Evolutionary conservation across 805 yeast species (phyloP), one percentile per base, ranked within the genome.

Genomic region (Cyberlindnera mrakii): DNA sequence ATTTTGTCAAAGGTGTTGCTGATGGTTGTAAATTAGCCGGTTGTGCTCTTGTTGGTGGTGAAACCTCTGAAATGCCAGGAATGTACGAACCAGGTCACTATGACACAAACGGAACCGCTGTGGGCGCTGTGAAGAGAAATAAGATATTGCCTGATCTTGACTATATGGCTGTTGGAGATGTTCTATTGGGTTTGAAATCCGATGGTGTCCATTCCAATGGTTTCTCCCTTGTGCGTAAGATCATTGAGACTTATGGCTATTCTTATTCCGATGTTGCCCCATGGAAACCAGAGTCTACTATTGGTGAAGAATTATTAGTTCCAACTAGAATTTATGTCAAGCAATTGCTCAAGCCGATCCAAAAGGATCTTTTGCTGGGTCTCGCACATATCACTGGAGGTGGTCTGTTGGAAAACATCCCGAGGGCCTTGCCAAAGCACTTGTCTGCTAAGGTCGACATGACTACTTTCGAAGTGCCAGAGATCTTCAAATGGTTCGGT

Each of bases 61-160:
- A 93, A 68, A 93, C 99, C 32, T 85, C 96, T 42, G 99, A 93
- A 72, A 93, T 93, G 99, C 99, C 99, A 23, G 99, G 99, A 52
- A 87, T 93, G 85, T 93, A 93, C 59, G 85, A 82, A 46, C 88
- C 81, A 44, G 95, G 95, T 30, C 98, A 93, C 67, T 93, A 93
- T 62, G 99, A 93, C 66, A 90, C 96, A 47, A 93, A 91, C 60
- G 99, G 99, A 66, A 95, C 99, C 31, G 95, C 97, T 42, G 90
- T 93, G 35, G 99, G 99, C 58, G 99, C 99, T 13, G 97, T 93
- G 5, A 69, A 77, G 52, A 87, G 84, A 58, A 66, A 69, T 44
- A 74, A 77, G 47, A 77, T 93, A 39, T 71, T 93, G 52, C 99
- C 99, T 39, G 75, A 75, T 51, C 60, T 72, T 19, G 69, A 75